Percentiles rank a stretch among this genome's conserved stretches.
Conservation (phyloP, 2,329 filamentous ascomycete genomes). For the Dactylellina leptospora region DNA sequence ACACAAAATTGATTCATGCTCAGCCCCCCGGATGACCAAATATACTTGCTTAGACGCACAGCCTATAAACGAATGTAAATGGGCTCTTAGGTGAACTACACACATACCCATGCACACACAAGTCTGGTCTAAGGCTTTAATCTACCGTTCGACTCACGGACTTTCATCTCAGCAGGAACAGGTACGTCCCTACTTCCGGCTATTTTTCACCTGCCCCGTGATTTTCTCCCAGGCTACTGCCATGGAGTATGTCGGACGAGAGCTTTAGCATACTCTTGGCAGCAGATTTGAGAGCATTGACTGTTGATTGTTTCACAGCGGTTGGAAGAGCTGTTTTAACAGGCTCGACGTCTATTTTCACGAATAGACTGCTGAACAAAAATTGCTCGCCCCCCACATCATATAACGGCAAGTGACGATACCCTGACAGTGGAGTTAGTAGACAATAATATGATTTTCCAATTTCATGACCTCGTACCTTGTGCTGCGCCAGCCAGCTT, state of each 20-base stretch:
- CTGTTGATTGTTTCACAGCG: conserved; percentile 61
- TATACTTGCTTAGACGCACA: too few relatives aligned
- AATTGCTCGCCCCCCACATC: conserved; percentile 91
- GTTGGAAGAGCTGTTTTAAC: conserved; percentile 69
- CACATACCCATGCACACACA: too few relatives aligned
- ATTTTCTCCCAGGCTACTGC: conserved; percentile 8
- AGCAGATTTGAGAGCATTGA: conserved; percentile 45
- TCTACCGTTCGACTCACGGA: too few relatives aligned
- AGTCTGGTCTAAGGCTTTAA: too few relatives aligned
- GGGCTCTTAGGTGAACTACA: too few relatives aligned
- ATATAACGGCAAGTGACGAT: conserved; percentile 87
- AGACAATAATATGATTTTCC: not conserved
- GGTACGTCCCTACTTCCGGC: too few relatives aligned
- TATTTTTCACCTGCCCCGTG: conserved; percentile 5
- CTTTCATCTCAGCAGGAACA: too few relatives aligned
- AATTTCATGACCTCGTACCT: conserved; percentile 60
- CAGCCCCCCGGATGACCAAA: too few relatives aligned
- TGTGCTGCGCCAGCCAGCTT: conserved; percentile 89
- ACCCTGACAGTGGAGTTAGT: conserved; percentile 63
- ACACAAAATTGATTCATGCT: too few relatives aligned
- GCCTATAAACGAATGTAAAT: too few relatives aligned
- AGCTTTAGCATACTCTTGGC: conserved; percentile 43
- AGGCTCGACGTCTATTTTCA: conserved; percentile 76
- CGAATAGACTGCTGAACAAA: conserved; percentile 93
- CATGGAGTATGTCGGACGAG: conserved; percentile 45